Conservation (phyloP, 2,329 filamentous ascomycete species). For the Monilinia fructicola region DNA sequence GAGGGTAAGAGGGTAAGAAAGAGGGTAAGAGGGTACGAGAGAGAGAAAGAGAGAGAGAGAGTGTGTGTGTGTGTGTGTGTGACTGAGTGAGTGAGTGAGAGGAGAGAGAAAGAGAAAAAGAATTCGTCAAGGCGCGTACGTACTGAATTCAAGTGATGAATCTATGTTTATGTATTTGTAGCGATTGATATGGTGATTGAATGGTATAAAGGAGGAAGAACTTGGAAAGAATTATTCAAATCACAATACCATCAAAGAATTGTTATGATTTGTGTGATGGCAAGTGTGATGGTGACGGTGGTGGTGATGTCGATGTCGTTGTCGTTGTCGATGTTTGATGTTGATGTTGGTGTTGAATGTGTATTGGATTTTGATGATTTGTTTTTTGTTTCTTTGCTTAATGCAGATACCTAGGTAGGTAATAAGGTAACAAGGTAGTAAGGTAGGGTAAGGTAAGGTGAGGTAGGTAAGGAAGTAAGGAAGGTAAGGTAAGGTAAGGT, state of each 20-base stretch:
- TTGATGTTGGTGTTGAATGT: no score
- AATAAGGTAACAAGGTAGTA: not conserved
- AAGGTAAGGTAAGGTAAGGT: not conserved
- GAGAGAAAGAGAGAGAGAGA: no score
- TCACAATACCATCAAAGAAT: no score
- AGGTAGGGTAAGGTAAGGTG: not conserved
- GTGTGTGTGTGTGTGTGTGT: not conserved
- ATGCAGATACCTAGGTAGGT: not conserved
- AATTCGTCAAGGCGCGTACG: constrained; percentile 24
- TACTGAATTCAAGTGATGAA: not conserved
- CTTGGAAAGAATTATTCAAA: not conserved
- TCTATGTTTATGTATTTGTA: not conserved
- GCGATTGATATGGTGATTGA: not conserved
- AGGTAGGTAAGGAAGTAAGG: no score
- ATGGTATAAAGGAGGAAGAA: no score
- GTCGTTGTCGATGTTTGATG: no score
- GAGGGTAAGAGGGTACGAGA: not conserved
- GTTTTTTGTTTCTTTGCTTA: not conserved
- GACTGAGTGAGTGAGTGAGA: not conserved
- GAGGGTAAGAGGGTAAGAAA: no score
- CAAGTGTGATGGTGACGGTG: not conserved
- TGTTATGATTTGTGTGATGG: no score
- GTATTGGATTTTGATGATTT: not conserved
- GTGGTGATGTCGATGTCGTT: constrained; percentile 19
- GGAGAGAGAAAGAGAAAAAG: not conserved